phyloP scores from a whole-genome alignment of 305 asterid species.

The Solanum hybrid region DNA sequence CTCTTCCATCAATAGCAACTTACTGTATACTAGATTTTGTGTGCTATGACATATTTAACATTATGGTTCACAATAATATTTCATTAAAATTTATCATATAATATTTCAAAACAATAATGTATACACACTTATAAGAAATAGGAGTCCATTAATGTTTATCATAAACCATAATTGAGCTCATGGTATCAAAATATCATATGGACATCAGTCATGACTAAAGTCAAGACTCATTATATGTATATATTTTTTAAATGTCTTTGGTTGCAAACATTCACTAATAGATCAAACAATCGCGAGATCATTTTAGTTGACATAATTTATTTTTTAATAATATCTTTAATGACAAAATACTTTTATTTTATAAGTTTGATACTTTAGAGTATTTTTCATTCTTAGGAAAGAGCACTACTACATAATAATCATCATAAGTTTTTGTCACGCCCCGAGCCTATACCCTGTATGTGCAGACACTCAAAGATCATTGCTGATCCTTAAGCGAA shows the following conservation, averaged over 20 bases:
- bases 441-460: background rate
- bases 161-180: background rate
- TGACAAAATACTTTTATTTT: background rate
- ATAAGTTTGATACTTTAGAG: background rate
- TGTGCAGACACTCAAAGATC: background rate
- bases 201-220: background rate
- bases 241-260: background rate
- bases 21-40: background rate
- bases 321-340: background rate
- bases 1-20: background rate
- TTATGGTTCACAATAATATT: background rate
- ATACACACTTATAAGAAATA: background rate
- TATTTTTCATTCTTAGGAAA: background rate
- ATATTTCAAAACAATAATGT: background rate
- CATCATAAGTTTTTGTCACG: background rate
- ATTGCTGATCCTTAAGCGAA: background rate
- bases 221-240: background rate
- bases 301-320: background rate
- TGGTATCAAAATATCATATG: background rate
- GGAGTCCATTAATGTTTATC: no score
- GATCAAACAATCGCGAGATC: background rate
- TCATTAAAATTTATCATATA: background rate
- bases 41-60: background rate
- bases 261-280: background rate
- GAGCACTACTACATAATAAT: background rate